Base-by-base conservation (phyloP, 2,329 filamentous ascomycete species). In the Lachnellula occidentalis region DNA sequence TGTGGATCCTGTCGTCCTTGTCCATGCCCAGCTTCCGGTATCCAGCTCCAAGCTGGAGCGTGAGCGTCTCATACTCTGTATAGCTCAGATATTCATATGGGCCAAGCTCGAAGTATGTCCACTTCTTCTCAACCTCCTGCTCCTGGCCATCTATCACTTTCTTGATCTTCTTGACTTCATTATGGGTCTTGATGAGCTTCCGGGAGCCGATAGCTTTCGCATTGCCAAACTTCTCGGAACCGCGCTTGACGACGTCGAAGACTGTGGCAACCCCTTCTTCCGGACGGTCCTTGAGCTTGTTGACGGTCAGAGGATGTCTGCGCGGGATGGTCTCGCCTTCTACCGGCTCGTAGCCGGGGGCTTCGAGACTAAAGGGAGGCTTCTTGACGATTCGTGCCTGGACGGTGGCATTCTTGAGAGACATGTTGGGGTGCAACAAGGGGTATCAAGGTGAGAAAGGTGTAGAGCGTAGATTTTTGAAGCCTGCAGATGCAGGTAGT, bases 121-220 rank as follows among this genome's bases (percentile, higher is more conserved):
- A 94, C 67, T 87, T 80, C 82, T 92, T 92, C 70, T 92, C 87
- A 19, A 91, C 82, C 72, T 91, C 81, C 66, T 81, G 76, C 76
- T 91, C 86, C 66, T 85, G 79, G 61, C 88, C 89, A 68, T 92
- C 87, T 48, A 92, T 76, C 54, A 90, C 78, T 79, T 91, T 92
- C 81, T 92, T 92, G 69, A 92, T 76, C 78, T 90, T 91, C 77
- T 91, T 92, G 66, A 82, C 88, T 73, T 94, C 89, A 62, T 84
- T 78, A 71, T 92, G 88, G 41, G 83, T 85, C 71, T 85, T 80
- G 71, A 92, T 73, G 58, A 92, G 77, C 67, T 80, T 84, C 61
- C 89, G 83, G 64, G 80, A 83, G 57, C 86, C 89, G 63, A 87
- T 74, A 54, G 77, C 78, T 68, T 82, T 82, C 53, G 75, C 72